Percentiles rank a stretch among this genome's conserved stretches.
phyloP scores from a whole-genome alignment of 2,329 filamentous ascomycete genomes.

The Neofusicoccum umdonicola region DNA sequence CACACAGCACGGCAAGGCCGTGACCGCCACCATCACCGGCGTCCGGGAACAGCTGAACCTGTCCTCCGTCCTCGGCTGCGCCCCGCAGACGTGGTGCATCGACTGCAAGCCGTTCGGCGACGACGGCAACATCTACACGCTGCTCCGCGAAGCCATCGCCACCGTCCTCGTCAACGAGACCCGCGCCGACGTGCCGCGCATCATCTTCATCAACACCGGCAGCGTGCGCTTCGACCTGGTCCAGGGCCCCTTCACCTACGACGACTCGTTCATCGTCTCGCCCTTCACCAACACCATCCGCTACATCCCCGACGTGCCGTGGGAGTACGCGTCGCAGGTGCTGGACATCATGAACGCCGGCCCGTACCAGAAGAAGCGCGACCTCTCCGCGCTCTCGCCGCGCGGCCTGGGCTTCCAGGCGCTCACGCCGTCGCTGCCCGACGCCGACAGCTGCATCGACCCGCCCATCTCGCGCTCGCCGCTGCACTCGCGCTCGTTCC shows the following conservation, averaged over 20 bases:
- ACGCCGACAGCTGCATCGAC: slow-evolving; percentile 50
- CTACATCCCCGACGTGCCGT: slow-evolving; percentile 55
- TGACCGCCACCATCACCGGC: slow-evolving; percentile 52
- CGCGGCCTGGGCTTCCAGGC: slow-evolving; percentile 18
- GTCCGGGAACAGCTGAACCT: slow-evolving; percentile 56
- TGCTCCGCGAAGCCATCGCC: slow-evolving; percentile 53
- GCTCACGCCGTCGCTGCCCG: slow-evolving; percentile 21
- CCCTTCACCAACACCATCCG: slow-evolving; percentile 56
- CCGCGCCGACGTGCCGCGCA: slow-evolving; percentile 50
- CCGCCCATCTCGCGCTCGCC: slow-evolving; percentile 39
- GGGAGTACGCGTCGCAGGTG: slow-evolving; percentile 42
- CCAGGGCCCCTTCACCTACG: slow-evolving; percentile 61
- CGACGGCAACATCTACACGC: slow-evolving; percentile 54
- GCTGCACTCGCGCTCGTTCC: slow-evolving; percentile 27
- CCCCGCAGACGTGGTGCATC: slow-evolving; percentile 59
- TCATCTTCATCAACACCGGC: slow-evolving; percentile 62
- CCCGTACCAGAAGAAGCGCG: slow-evolving; percentile 35
- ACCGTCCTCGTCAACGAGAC: slow-evolving; percentile 53
- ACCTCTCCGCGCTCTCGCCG: slow-evolving; percentile 33
- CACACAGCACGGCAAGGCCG: slow-evolving; percentile 45
- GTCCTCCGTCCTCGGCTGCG: slow-evolving; percentile 58
- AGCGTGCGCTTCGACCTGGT: slow-evolving; percentile 61
- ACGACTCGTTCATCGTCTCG: slow-evolving; percentile 54
- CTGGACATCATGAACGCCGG: slow-evolving; percentile 46
- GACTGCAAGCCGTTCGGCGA: slow-evolving; percentile 54